Evolutionary conservation across 805 yeast species (phyloP), one percentile per base, ranked within the genome.

Genomic region (Tetrapisispora taiwanensis): DNA sequence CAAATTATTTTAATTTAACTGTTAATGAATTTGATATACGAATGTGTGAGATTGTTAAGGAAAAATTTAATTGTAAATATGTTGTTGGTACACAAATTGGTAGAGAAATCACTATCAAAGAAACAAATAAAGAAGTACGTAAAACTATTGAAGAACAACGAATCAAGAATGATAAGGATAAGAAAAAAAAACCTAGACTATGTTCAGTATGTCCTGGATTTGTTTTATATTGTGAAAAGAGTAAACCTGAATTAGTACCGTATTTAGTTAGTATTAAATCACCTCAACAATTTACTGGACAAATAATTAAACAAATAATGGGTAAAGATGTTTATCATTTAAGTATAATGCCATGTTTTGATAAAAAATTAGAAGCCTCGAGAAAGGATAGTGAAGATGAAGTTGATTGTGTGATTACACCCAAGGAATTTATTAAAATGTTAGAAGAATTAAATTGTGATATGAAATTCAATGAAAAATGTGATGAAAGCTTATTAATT

Each of bases 281-380:
- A 0, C 94, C 97, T 4, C 97, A 90, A 64, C 97, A 87, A 59
- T 82, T 90, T 42, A 86, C 97, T 0, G 97, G 97, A 0, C 68
- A 78, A 17, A 52, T 89, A 19, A 62, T 90, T 42, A 89, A 89
- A 59, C 61, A 70, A 15, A 56, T 79, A 20, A 56, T 68, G 12
- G 52, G 58, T 1, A 57, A 67, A 0, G 54, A 73, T 2, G 65
- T 88, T 0, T 92, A 86, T 58, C 97, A 90, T 60, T 65, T 92
- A 44, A 75, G 92, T 7, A 70, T 92, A 18, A 90, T 90, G 97
- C 97, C 98, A 1, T 90, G 97, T 55, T 92, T 92, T 61, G 98
- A 92, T 62, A 92, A 92, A 66, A 92, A 92, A 62, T 72, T 89
- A 35, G 98, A 92, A 66, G 92, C 96, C 24, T 88, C 95, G 3